phyloP scores from a whole-genome alignment of 106 monocot species.

The Acorus gramineus region DNA sequence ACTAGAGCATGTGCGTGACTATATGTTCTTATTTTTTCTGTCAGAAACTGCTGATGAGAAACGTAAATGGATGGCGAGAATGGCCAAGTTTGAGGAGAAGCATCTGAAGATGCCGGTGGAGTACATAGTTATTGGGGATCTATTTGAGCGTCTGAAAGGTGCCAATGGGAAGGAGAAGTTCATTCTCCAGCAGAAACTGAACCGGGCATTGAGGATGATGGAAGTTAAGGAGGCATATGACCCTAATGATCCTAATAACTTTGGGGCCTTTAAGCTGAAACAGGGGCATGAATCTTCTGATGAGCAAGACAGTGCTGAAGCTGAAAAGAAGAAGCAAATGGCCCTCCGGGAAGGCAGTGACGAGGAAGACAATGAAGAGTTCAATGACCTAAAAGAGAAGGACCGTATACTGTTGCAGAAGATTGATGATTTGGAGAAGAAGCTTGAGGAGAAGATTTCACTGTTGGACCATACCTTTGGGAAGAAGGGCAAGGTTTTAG shows the following conservation, averaged over 20 bases:
- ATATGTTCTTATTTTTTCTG: constrained; percentile 4
- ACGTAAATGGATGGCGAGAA: constrained; percentile 82
- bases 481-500: constrained; percentile 85
- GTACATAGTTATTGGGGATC: constrained; percentile 94
- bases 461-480: constrained; percentile 88
- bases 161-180: constrained; percentile 87
- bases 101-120: constrained; percentile 80
- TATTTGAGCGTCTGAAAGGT: constrained; percentile 88
- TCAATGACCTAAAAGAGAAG: constrained; percentile 57
- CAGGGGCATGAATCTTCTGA: constrained; percentile 63
- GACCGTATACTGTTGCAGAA: constrained; percentile 72
- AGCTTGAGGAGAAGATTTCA: constrained; percentile 72
- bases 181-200: constrained; percentile 87
- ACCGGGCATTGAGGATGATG: constrained; percentile 79
- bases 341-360: constrained; percentile 33
- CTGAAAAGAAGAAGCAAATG: constrained; percentile 54
- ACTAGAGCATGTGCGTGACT: no score
- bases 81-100: constrained; percentile 76
- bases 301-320: constrained; percentile 47
- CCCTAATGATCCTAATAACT: constrained; percentile 86
- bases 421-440: constrained; percentile 73
- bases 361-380: constrained; percentile 52
- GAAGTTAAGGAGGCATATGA: constrained; percentile 81
- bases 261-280: constrained; percentile 69
- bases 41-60: constrained; percentile 90